Percentiles rank a stretch among this genome's conserved stretches.
Evolutionary conservation across 2,329 filamentous ascomycete genomes (phyloP).

Genomic region (Bretziella fagacearum): DNA sequence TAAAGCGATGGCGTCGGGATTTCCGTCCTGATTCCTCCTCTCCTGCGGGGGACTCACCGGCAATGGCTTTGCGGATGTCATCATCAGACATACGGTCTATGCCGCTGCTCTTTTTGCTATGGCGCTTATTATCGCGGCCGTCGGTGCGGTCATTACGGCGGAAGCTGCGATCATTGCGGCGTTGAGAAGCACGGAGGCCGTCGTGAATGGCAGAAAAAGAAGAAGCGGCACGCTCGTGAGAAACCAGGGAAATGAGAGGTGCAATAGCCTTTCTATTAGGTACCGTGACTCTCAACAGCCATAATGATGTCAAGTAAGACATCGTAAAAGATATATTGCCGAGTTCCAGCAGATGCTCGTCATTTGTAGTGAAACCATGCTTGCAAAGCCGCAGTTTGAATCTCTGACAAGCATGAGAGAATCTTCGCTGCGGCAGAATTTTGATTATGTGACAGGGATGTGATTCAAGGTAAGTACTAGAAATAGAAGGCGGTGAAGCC

Average conservation of each 20-base stretch:
- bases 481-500: slow-evolving; percentile 7
- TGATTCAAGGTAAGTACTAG: neutral
- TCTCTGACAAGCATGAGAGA: neutral
- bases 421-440: neutral
- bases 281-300: neutral
- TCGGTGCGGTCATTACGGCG: neutral
- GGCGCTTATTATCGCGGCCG: neutral
- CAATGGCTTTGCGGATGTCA: slow-evolving; percentile 19
- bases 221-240: slow-evolving; percentile 10
- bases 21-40: slow-evolving; percentile 22
- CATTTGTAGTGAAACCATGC: no score
- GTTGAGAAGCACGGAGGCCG: slow-evolving; percentile 28
- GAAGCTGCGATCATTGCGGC: neutral
- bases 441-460: neutral
- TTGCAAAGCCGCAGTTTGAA: no score
- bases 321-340: neutral
- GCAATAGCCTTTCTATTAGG: no score
- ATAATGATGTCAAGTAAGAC: slow-evolving; percentile 3
- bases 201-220: slow-evolving; percentile 50
- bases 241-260: neutral
- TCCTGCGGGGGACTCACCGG: slow-evolving; percentile 16
- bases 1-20: slow-evolving; percentile 35
- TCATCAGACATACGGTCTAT: slow-evolving; percentile 4
- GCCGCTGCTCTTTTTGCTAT: neutral
- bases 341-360: neutral